A percentile compares a stretch with the other conserved stretches of the same genome.
Conservation (phyloP, 345 rosid species). For the Euphorbia pulcherrima region DNA sequence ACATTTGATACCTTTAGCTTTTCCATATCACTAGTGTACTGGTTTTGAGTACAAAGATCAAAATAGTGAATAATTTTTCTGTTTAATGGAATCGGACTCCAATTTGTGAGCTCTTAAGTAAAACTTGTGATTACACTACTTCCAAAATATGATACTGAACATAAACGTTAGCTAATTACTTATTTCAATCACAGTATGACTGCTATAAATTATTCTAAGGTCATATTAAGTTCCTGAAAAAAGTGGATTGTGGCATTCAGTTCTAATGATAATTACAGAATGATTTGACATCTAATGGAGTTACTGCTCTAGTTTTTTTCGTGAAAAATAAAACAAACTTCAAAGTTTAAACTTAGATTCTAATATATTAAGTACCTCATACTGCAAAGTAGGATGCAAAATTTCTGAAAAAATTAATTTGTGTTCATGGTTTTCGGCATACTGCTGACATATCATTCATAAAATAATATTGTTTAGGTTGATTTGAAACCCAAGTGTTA, state of each 20-base stretch:
- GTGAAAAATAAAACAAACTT: too few relatives aligned
- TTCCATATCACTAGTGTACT: background rate
- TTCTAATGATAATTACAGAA: too few relatives aligned
- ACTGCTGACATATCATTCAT: background rate
- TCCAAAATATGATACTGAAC: background rate
- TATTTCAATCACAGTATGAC: background rate
- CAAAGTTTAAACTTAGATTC: background rate
- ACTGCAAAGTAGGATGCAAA: background rate
- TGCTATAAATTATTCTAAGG: background rate
- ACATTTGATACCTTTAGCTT: background rate
- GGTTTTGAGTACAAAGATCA: background rate
- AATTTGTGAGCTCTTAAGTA: background rate
- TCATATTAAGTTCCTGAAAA: background rate
- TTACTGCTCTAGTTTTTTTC: background rate
- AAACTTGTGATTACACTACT: background rate
- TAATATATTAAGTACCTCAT: background rate
- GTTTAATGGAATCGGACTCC: background rate
- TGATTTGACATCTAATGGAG: background rate
- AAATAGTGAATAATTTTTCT: background rate
- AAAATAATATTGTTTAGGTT: background rate
- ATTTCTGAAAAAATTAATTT: background rate
- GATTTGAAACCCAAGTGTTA: background rate
- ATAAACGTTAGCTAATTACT: background rate
- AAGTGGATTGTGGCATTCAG: background rate
- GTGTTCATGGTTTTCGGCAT: background rate